Conservation (phyloP, 2,329 filamentous ascomycete species). For the Pyrenochaeta sp. region DNA sequence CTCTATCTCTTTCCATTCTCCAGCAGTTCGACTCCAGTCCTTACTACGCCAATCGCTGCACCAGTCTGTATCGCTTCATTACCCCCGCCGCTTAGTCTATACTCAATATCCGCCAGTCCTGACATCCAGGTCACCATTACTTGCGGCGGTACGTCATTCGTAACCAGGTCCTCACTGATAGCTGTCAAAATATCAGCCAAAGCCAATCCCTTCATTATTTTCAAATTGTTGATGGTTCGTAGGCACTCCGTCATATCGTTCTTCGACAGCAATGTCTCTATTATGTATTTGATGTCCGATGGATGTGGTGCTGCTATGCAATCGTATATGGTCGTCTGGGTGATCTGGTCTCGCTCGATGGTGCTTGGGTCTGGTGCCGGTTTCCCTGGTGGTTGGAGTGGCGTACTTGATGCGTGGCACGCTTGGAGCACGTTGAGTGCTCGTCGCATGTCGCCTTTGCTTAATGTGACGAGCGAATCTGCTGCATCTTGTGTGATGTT, state of each 20-base stretch:
- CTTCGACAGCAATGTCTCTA: slow-evolving; percentile 82
- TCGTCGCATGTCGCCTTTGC: slow-evolving; percentile 94
- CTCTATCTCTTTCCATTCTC: slow-evolving; percentile 39
- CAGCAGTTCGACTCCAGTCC: slow-evolving; percentile 80
- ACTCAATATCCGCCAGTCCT: slow-evolving; percentile 91
- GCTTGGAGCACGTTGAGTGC: slow-evolving; percentile 96
- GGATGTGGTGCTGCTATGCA: slow-evolving; percentile 97
- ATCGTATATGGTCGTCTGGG: slow-evolving; percentile 91
- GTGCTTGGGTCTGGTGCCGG: slow-evolving; percentile 60
- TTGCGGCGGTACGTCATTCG: slow-evolving; percentile 83
- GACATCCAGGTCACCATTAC: slow-evolving; percentile 93
- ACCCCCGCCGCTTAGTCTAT: slow-evolving; percentile 85
- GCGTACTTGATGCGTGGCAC: slow-evolving; percentile 89
- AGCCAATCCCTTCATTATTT: slow-evolving; percentile 84
- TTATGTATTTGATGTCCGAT: slow-evolving; percentile 83
- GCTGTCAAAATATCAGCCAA: slow-evolving; percentile 93
- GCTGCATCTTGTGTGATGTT: slow-evolving; percentile 83
- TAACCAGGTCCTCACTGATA: slow-evolving; percentile 80
- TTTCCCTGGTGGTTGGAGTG: slow-evolving; percentile 59
- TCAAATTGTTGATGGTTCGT: slow-evolving; percentile 86
- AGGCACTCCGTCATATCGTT: slow-evolving; percentile 90
- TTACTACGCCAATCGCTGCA: slow-evolving; percentile 86
- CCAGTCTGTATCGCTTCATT: slow-evolving; percentile 91
- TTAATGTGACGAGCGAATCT: slow-evolving; percentile 83
- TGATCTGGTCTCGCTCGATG: slow-evolving; percentile 84